A percentile compares a stretch with the other conserved stretches of the same genome.
phyloP scores from a whole-genome alignment of 768 basidiomycete genomes.

The Mrakia frigida region DNA sequence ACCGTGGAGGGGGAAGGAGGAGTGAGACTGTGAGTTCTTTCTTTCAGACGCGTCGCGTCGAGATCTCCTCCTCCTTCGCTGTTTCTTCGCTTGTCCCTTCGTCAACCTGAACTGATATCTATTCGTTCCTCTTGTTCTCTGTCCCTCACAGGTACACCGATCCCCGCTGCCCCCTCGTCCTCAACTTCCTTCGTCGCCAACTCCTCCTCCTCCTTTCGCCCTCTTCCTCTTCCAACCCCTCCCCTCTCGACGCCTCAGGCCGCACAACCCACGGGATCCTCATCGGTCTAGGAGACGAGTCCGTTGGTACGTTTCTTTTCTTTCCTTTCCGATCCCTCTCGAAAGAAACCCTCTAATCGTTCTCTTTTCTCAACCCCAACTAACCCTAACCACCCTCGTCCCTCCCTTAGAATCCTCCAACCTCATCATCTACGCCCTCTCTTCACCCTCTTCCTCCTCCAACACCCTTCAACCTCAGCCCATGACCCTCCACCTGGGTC shows the following conservation, averaged over 20 bases:
- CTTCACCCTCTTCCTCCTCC: not conserved
- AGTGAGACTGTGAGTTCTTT: not conserved
- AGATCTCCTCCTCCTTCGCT: not conserved
- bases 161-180: conserved; percentile 2
- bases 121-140: not conserved
- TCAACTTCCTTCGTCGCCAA: conserved; percentile 9
- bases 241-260: not conserved
- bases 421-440: conserved; percentile 9
- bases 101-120: too few relatives aligned
- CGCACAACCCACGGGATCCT: not conserved
- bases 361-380: not conserved
- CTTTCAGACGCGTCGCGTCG: not conserved
- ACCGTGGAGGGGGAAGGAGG: not conserved
- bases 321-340: not conserved
- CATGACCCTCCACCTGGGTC: not conserved
- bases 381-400: too few relatives aligned
- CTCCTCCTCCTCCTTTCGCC: not conserved
- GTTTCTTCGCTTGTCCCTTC: not conserved
- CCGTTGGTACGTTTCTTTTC: not conserved
- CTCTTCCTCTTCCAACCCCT: not conserved
- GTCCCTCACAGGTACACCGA: conserved; percentile 8
- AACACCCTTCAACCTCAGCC: not conserved
- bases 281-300: conserved; percentile 13
- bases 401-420: not conserved
- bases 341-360: not conserved